Evolutionary conservation across 441 rosid species (phyloP).

Genomic region (Eugenia klotzschiana): DNA sequence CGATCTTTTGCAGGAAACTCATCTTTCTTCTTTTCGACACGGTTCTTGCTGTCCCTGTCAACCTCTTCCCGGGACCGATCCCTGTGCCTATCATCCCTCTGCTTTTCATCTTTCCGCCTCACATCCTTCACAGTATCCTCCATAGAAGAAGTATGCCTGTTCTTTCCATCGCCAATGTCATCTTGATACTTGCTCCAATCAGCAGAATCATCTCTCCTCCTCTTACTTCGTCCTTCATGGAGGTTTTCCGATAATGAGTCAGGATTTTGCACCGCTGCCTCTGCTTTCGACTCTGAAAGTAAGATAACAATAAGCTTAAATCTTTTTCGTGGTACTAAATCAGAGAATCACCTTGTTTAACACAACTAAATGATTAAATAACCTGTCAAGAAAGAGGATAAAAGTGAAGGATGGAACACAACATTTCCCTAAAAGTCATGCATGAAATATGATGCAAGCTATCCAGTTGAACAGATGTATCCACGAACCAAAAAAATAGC

Average conservation of each 20-base stretch:
- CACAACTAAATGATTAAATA: background rate
- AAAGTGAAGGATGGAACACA: background rate
- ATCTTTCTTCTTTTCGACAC: constrained; percentile 55
- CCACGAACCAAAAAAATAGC: background rate
- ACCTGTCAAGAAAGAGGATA: background rate
- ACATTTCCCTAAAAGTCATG: background rate
- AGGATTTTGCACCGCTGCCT: constrained; percentile 30
- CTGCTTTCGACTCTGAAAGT: constrained; percentile 37
- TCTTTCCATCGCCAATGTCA: constrained; percentile 37
- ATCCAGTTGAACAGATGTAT: background rate
- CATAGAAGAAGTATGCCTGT: constrained; percentile 24
- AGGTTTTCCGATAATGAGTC: constrained; percentile 31
- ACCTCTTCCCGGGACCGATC: constrained; percentile 42
- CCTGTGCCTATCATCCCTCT: constrained; percentile 41
- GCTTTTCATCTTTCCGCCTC: constrained; percentile 54
- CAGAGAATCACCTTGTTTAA: background rate
- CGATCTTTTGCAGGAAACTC: constrained; percentile 49
- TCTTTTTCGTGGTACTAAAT: background rate
- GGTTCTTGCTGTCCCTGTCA: constrained; percentile 42
- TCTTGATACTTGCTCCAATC: constrained; percentile 47
- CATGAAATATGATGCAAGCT: background rate
- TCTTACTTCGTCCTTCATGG: constrained; percentile 50
- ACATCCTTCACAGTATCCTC: constrained; percentile 50
- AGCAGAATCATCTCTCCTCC: constrained; percentile 51
- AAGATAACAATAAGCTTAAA: background rate